Base-by-base conservation (phyloP, 345 rosid species). In the Populus pruinosa region DNA sequence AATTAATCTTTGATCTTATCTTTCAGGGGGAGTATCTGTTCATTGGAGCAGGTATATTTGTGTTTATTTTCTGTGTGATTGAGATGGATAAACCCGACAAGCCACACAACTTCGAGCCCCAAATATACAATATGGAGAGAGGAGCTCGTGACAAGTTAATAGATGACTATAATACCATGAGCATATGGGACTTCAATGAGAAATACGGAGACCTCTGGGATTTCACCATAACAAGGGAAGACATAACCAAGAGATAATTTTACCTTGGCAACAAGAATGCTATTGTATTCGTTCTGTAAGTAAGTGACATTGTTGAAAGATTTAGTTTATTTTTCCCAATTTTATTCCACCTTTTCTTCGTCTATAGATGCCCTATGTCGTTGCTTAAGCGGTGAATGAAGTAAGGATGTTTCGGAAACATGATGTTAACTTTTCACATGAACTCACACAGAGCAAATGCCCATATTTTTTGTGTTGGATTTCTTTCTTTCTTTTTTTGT, bases 191-290 rank as follows among this genome's bases (percentile, higher is more conserved):
- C 69, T 93, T 93, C 74, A 95, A 93, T 78, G 96, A 91, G 83
- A 93, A 95, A 82, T 93, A 92, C 76, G 98, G 96, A 64, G 93
- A 93, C 75, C 78, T 95, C 72, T 93, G 99, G 98, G 99, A 95
- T 80, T 95, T 93, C 86, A 91, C 98, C 0, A 56, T 93, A 21
- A 81, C 80, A 72, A 86, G 85, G 76, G 90, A 90, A 72, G 94
- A 93, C 77, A 87, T 89, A 36, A 84, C 81, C 65, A 89, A 90
- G 78, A 85, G 89, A 86, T 90, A 81, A 75, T 79, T 59, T 39
- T 81, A 69, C 71, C 43, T 2, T 41, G 6, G 41, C 5, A 17
- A 55, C 31, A 47, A 47, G 38, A 70, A 49, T 70, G 74, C 31
- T 27, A 47, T 73, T 73, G 47, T 10, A 13, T 17, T 27, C 20